These are phyloP conservation scores for Panicum miliaceum DNA, from an alignment of 176 grass and related monocot species.

Conservation along the genomic window DNA sequence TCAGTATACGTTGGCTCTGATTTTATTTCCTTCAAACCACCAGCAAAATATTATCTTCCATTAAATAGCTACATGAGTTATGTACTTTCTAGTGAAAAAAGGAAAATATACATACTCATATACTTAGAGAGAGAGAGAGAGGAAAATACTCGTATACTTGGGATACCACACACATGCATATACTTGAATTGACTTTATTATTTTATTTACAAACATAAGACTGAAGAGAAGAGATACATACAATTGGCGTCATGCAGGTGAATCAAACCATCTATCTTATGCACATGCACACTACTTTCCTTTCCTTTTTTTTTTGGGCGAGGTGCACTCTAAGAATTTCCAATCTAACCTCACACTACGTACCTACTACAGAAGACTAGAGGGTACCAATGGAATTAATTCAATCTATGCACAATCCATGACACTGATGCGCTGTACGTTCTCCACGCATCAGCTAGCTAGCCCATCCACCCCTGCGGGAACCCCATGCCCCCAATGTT, in stretches of 20 bases:
- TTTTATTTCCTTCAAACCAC: no score
- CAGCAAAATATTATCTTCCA: no score
- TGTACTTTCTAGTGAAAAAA: no score
- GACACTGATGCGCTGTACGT: background rate
- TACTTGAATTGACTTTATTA: constrained; percentile 2
- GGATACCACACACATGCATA: background rate
- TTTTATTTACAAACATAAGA: constrained; percentile 27
- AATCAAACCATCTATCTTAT: constrained; percentile 31
- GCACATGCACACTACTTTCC: constrained; percentile 10
- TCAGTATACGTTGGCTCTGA: no score
- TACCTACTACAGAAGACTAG: constrained; percentile 6
- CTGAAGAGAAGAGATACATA: constrained; percentile 33
- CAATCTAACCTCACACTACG: constrained; percentile 38
- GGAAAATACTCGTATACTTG: no score
- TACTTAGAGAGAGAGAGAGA: no score
- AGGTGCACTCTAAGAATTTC: background rate
- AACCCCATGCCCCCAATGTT: constrained; percentile 46
- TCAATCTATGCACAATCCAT: constrained; percentile 35
- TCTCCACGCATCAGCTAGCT: constrained; percentile 1
- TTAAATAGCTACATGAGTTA: no score
- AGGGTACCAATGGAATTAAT: constrained; percentile 49
- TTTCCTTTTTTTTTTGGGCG: background rate
- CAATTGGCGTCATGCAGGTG: constrained; percentile 10
- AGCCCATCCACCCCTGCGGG: constrained; percentile 57
- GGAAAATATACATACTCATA: no score